Conservation (phyloP, 2,329 filamentous ascomycete species). For the Phialophora tarda region DNA sequence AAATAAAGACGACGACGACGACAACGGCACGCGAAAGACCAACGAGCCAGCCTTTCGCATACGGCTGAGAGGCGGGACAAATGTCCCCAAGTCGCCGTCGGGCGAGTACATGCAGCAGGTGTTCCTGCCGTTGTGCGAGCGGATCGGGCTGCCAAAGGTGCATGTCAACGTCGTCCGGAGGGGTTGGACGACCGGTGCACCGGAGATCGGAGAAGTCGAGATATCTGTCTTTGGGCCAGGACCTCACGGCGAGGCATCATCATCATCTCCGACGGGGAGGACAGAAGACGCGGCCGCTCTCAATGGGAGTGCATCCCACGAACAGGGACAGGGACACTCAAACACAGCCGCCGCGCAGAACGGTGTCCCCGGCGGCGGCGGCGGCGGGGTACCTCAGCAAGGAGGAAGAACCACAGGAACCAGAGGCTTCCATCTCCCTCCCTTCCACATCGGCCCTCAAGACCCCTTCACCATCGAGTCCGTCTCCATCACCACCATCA, state of each 20-base stretch:
- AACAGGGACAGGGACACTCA: too few relatives aligned
- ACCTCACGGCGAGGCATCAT: not conserved
- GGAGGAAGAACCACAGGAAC: slow-evolving; percentile 13
- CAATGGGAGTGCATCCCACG: not conserved
- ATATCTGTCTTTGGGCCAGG: slow-evolving; percentile 55
- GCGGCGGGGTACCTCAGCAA: not conserved
- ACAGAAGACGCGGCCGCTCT: not conserved
- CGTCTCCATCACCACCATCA: slow-evolving; percentile 49
- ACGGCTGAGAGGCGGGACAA: slow-evolving; percentile 63
- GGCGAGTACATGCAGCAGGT: slow-evolving; percentile 64
- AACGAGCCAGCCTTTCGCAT: slow-evolving; percentile 44
- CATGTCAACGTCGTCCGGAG: slow-evolving; percentile 51
- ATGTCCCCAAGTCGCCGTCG: slow-evolving; percentile 54
- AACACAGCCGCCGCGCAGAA: not conserved
- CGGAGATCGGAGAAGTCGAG: slow-evolving; percentile 56
- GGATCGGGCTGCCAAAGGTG: slow-evolving; percentile 58
- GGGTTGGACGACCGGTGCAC: slow-evolving; percentile 59
- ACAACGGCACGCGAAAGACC: not conserved
- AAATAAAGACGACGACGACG: too few relatives aligned
- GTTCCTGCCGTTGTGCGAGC: slow-evolving; percentile 58
- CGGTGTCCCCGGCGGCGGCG: not conserved
- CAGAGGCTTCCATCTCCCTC: slow-evolving; percentile 41
- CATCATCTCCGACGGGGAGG: not conserved
- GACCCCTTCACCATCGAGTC: slow-evolving; percentile 42
- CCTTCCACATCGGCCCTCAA: slow-evolving; percentile 43